phyloP scores from a whole-genome alignment of 2,329 filamentous ascomycete species.

The Pleomassaria siparia region DNA sequence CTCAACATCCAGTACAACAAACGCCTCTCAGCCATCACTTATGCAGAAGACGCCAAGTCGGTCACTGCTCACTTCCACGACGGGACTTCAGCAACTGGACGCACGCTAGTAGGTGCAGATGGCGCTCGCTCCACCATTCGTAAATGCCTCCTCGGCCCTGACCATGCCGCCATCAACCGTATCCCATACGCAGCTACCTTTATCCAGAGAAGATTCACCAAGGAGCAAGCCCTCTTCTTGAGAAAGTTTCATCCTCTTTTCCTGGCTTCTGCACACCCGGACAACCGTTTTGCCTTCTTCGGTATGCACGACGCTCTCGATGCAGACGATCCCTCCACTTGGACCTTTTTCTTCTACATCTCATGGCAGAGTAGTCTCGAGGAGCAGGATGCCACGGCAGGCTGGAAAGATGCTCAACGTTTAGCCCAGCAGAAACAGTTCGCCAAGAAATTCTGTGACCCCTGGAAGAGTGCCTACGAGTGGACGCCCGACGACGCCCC shows the following conservation, averaged over 20 bases:
- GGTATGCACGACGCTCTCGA: slow-evolving; percentile 47
- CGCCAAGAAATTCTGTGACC: slow-evolving; percentile 45
- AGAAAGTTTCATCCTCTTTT: slow-evolving; percentile 50
- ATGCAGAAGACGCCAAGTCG: slow-evolving; percentile 31
- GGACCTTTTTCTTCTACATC: slow-evolving; percentile 54
- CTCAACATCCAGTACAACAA: slow-evolving; percentile 44
- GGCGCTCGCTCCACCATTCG: slow-evolving; percentile 37
- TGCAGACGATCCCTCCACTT: slow-evolving; percentile 42
- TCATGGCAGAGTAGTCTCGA: slow-evolving; percentile 46
- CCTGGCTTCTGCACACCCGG: slow-evolving; percentile 47
- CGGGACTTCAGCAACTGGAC: slow-evolving; percentile 30
- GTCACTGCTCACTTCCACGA: slow-evolving; percentile 42
- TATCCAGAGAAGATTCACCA: slow-evolving; percentile 46
- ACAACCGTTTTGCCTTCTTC: slow-evolving; percentile 49
- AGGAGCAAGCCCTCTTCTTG: slow-evolving; percentile 48
- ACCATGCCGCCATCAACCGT: slow-evolving; percentile 33
- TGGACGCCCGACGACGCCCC: slow-evolving; percentile 36
- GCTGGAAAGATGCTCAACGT: slow-evolving; percentile 40
- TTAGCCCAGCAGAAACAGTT: slow-evolving; percentile 46
- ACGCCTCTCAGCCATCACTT: slow-evolving; percentile 37
- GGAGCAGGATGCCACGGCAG: slow-evolving; percentile 44
- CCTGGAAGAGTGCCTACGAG: slow-evolving; percentile 45
- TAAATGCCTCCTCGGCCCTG: slow-evolving; percentile 29
- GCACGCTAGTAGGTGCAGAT: slow-evolving; percentile 42
- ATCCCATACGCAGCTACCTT: slow-evolving; percentile 51